Conservation (phyloP, 164 flowering plant genomes). For the Houttuynia cordata region DNA sequence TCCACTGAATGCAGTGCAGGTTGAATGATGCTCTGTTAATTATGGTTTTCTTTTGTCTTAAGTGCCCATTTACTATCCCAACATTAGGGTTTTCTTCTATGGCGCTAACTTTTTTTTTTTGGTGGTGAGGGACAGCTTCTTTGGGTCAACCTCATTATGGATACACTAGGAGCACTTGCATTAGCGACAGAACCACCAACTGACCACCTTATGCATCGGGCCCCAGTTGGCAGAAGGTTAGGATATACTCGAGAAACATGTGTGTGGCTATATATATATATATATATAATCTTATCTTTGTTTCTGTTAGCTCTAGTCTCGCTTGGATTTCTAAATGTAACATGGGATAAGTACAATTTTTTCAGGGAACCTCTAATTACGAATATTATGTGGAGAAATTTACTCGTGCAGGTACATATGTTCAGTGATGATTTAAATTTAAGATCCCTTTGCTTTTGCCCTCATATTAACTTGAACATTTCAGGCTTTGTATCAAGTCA, state of each 20-base stretch:
- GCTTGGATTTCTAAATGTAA: too few species aligned
- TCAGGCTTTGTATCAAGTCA: conserved; percentile 89
- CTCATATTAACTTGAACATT: conserved; percentile 2
- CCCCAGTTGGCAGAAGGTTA: conserved; percentile 91
- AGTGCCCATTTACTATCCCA: not conserved
- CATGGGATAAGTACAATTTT: not conserved
- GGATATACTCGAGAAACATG: conserved; percentile 3
- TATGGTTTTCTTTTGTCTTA: not conserved
- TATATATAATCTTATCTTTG: too few species aligned
- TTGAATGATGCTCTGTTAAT: conserved; percentile 7
- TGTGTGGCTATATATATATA: too few species aligned
- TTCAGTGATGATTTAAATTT: not conserved
- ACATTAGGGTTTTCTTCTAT: not conserved
- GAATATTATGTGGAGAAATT: conserved; percentile 96
- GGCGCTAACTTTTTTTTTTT: not conserved
- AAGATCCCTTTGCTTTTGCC: not conserved
- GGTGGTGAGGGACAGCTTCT: conserved; percentile 44
- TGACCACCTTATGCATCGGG: conserved; percentile 77
- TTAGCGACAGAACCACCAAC: conserved; percentile 98
- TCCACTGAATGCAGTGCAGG: conserved; percentile 92
- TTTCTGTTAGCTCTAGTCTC: not conserved
- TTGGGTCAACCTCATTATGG: conserved; percentile 98
- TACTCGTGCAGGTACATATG: conserved; percentile 57
- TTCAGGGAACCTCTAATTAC: conserved; percentile 87
- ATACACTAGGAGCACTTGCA: conserved; percentile 95